A percentile compares a stretch with the other conserved stretches of the same genome.
These are phyloP conservation scores for Lasiodiplodia sp. DNA, from an alignment of 2,329 filamentous ascomycete species.

Conservation along the genomic window DNA sequence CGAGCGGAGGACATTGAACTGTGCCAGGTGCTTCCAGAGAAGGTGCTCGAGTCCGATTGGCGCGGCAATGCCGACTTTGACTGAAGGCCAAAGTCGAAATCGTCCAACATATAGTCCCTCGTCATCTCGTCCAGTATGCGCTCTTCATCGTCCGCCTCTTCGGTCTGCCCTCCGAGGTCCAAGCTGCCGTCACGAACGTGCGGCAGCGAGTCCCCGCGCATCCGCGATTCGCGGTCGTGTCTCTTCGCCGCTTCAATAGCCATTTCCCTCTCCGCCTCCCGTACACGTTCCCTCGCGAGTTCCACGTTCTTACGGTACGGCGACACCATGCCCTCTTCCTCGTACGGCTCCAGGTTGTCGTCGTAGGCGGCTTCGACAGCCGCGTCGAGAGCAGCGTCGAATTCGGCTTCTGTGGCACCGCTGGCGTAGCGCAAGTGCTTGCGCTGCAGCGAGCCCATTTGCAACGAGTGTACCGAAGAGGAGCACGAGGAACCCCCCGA, in stretches of 20 bases:
- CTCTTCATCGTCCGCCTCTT: constrained; percentile 58
- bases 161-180: constrained; percentile 35
- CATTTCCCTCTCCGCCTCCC: constrained; percentile 75
- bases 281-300: constrained; percentile 76
- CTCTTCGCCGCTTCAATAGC: constrained; percentile 67
- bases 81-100: constrained; percentile 77
- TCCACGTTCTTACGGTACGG: constrained; percentile 66
- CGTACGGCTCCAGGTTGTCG: constrained; percentile 81
- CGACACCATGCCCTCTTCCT: constrained; percentile 50
- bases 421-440: constrained; percentile 74
- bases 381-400: constrained; percentile 91
- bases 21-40: constrained; percentile 78
- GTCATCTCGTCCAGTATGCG: constrained; percentile 83
- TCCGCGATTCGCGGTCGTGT: constrained; percentile 58
- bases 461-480: constrained; percentile 81
- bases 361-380: constrained; percentile 97
- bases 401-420: constrained; percentile 83
- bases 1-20: constrained; percentile 79
- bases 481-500: constrained; percentile 77
- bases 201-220: constrained; percentile 56
- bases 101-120: constrained; percentile 79
- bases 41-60: constrained; percentile 81
- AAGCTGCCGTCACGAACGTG: constrained; percentile 45
- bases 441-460: constrained; percentile 73
- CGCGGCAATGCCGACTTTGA: constrained; percentile 74